phyloP scores from a whole-genome alignment of 306 rosid genomes.

The Rosa lucieae region DNA sequence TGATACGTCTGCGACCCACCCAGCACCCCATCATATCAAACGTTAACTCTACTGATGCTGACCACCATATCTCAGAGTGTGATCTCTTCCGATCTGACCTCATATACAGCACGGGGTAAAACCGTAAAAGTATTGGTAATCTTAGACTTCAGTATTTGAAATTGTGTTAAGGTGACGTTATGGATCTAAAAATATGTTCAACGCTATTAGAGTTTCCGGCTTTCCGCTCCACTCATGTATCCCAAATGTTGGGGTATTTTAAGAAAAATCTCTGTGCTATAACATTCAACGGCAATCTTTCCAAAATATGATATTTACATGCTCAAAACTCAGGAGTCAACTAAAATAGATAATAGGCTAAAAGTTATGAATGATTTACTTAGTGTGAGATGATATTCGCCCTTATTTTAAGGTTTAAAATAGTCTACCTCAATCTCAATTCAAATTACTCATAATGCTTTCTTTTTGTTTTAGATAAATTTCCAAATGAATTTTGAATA shows the following conservation, averaged over 20 bases:
- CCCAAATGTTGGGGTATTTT: too few relatives aligned
- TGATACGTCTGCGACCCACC: conserved; percentile 29
- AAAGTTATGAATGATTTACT: too few relatives aligned
- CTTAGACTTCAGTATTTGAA: not conserved
- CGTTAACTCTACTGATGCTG: conserved; percentile 32
- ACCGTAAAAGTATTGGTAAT: too few relatives aligned
- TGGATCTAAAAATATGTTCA: not conserved
- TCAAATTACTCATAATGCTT: not conserved
- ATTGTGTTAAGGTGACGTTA: not conserved
- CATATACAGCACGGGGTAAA: not conserved
- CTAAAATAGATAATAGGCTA: not conserved
- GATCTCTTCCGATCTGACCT: not conserved
- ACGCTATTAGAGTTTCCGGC: not conserved
- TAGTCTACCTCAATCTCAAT: not conserved
- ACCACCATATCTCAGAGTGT: conserved; percentile 9
- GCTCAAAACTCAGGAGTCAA: not conserved
- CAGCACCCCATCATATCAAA: conserved; percentile 43
- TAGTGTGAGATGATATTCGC: too few relatives aligned
- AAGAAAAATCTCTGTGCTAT: not conserved
- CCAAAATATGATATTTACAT: too few relatives aligned
- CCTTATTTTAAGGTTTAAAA: too few relatives aligned
- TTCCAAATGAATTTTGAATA: too few relatives aligned
- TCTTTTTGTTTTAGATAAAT: not conserved
- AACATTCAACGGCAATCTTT: not conserved
- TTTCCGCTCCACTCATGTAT: not conserved